phyloP scores from a whole-genome alignment of 2,329 filamentous ascomycete genomes.

The Ascochyta viciae-villosae region DNA sequence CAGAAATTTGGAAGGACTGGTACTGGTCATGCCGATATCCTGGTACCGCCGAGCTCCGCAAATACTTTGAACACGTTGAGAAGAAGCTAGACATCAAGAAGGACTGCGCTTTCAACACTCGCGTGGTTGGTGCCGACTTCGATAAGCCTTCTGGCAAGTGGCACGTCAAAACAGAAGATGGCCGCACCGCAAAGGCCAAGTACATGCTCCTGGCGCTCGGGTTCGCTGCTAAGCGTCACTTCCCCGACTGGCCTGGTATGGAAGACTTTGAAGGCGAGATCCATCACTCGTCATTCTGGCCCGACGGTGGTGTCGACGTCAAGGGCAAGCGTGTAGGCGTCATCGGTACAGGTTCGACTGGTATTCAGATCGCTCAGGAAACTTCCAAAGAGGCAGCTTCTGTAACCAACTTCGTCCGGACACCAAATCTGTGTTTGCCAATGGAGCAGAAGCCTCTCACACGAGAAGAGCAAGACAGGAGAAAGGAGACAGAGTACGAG shows the following conservation, averaged over 20 bases:
- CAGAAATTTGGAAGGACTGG: constrained; percentile 62
- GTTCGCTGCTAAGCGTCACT: constrained; percentile 67
- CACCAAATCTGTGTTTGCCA: constrained; percentile 69
- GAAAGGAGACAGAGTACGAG: constrained; percentile 50
- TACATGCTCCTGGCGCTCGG: constrained; percentile 63
- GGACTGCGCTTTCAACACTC: constrained; percentile 64
- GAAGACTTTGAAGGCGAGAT: constrained; percentile 66
- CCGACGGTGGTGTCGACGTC: constrained; percentile 62
- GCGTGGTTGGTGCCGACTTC: constrained; percentile 61
- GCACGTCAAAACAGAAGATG: constrained; percentile 60
- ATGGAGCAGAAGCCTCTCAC: constrained; percentile 63
- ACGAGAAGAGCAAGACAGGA: constrained; percentile 58
- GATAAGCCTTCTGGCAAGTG: constrained; percentile 58
- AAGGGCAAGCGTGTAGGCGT: constrained; percentile 66
- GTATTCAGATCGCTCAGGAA: constrained; percentile 69
- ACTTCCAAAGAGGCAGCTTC: constrained; percentile 60
- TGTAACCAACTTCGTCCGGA: constrained; percentile 70
- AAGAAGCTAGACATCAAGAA: constrained; percentile 63
- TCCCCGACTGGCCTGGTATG: constrained; percentile 66
- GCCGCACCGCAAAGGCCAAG: constrained; percentile 57
- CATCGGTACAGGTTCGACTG: constrained; percentile 70
- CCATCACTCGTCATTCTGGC: constrained; percentile 69
- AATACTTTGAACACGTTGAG: constrained; percentile 68
- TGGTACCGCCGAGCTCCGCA: constrained; percentile 59
- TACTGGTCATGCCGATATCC: constrained; percentile 64